These are phyloP conservation scores for Epichloe gansuensis DNA, from an alignment of 2,329 filamentous ascomycete species.

Conservation along the genomic window DNA sequence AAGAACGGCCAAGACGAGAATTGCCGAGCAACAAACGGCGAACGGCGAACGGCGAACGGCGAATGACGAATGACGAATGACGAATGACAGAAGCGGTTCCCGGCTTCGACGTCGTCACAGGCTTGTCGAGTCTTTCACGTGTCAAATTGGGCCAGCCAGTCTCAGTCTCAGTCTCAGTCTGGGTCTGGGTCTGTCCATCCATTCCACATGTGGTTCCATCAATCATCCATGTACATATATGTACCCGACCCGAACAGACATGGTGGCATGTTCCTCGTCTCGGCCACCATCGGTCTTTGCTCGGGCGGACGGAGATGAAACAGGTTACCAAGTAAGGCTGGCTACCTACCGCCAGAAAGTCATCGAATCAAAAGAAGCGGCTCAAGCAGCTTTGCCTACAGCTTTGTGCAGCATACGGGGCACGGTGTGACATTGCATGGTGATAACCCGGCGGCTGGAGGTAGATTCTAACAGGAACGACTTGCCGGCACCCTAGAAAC, in stretches of 20 bases:
- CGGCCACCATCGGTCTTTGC: slow-evolving; percentile 23
- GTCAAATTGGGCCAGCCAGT: slow-evolving; percentile 12
- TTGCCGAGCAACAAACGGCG: neutral
- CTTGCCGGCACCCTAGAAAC: neutral
- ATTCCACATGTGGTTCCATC: no score
- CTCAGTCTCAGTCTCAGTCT: neutral
- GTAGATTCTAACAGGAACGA: neutral
- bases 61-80: no score
- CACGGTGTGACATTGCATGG: no score
- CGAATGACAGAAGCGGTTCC: neutral
- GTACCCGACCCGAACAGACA: no score
- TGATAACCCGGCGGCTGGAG: neutral
- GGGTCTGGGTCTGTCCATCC: slow-evolving; percentile 2
- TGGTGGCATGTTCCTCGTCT: slow-evolving; percentile 6
- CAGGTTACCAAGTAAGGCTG: no score
- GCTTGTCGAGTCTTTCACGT: slow-evolving; percentile 19
- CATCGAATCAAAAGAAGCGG: neutral
- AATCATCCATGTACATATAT: no score
- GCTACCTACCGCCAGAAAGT: neutral
- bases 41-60: no score
- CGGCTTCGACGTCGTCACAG: slow-evolving; percentile 4
- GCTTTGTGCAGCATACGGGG: neutral
- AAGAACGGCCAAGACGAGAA: neutral
- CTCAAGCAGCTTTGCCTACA: no score
- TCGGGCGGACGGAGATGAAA: slow-evolving; percentile 21